phyloP scores from a whole-genome alignment of 495 filamentous ascomycete species.

The Entonaema liquescens region DNA sequence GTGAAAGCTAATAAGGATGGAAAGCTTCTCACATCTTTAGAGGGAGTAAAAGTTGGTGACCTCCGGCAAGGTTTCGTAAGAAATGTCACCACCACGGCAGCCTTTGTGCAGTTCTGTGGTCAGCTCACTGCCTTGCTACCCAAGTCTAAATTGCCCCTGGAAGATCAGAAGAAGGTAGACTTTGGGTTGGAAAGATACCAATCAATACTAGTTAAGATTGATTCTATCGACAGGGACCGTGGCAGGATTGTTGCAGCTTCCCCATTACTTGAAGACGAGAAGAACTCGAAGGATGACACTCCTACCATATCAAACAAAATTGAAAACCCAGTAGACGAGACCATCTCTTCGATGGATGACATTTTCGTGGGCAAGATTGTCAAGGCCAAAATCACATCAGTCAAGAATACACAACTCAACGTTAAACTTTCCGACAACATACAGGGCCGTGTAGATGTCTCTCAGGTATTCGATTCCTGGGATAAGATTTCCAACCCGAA shows the following conservation, averaged over 20 bases:
- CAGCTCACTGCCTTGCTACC: slow-evolving; percentile 79
- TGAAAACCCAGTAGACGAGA: slow-evolving; percentile 76
- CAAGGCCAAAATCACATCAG: slow-evolving; percentile 77
- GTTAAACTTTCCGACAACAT: slow-evolving; percentile 89
- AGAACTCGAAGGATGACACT: slow-evolving; percentile 37
- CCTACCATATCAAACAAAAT: slow-evolving; percentile 41
- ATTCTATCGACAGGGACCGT: slow-evolving; percentile 67
- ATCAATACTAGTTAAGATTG: slow-evolving; percentile 72
- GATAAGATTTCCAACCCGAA: slow-evolving; percentile 85
- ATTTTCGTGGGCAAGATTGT: slow-evolving; percentile 76
- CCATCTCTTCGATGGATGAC: slow-evolving; percentile 70
- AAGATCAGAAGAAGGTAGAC: slow-evolving; percentile 68
- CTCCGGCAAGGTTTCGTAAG: slow-evolving; percentile 82
- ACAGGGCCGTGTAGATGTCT: slow-evolving; percentile 89
- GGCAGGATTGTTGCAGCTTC: slow-evolving; percentile 52
- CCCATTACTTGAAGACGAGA: slow-evolving; percentile 39
- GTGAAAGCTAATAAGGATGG: slow-evolving; percentile 75
- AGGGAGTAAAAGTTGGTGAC: slow-evolving; percentile 73
- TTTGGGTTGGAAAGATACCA: slow-evolving; percentile 81
- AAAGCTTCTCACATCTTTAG: slow-evolving; percentile 69
- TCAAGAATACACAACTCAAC: slow-evolving; percentile 91
- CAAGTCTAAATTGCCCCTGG: slow-evolving; percentile 75
- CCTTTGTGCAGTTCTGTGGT: slow-evolving; percentile 85
- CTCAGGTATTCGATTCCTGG: slow-evolving; percentile 87
- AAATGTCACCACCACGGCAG: slow-evolving; percentile 77